These are phyloP conservation scores for Guadua angustifolia DNA, from an alignment of 176 grass and related monocot genomes.

Conservation along the genomic window DNA sequence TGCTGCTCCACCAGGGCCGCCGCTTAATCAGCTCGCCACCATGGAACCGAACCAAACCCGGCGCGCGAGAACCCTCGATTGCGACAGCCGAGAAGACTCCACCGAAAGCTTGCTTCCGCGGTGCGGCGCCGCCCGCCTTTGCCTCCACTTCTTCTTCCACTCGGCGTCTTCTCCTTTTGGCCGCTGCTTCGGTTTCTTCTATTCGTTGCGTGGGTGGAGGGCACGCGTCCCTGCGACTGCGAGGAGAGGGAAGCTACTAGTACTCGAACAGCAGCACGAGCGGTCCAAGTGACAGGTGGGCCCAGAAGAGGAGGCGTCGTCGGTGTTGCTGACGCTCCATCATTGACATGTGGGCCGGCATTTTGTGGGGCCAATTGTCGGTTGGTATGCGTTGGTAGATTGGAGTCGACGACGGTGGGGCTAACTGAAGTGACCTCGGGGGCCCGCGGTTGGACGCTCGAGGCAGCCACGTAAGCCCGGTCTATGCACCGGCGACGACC, in stretches of 20 bases:
- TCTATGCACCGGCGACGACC: slow-evolving; percentile 11
- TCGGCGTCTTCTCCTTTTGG: background rate
- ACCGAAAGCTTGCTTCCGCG: slow-evolving; percentile 18
- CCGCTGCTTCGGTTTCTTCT: background rate
- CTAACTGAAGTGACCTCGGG: background rate
- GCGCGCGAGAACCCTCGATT: background rate
- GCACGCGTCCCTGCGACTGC: slow-evolving; percentile 37
- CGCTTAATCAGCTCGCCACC: background rate
- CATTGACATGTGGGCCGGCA: accelerated
- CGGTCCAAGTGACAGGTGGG: slow-evolving; percentile 22
- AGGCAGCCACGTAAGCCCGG: background rate
- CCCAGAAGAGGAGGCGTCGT: background rate
- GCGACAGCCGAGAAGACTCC: slow-evolving; percentile 7
- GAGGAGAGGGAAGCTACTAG: background rate
- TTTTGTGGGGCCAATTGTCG: background rate
- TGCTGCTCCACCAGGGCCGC: background rate
- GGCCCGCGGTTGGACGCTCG: background rate
- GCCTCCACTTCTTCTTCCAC: slow-evolving; percentile 8
- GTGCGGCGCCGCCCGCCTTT: slow-evolving; percentile 28
- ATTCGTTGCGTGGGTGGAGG: slow-evolving; percentile 22
- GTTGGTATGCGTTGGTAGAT: background rate
- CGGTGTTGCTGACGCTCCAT: no score
- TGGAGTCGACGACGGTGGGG: background rate
- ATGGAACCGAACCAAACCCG: slow-evolving; percentile 12
- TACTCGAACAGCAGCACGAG: background rate